These are phyloP conservation scores for Penicillium paradoxum DNA, from an alignment of 495 filamentous ascomycete genomes.

Conservation along the genomic window DNA sequence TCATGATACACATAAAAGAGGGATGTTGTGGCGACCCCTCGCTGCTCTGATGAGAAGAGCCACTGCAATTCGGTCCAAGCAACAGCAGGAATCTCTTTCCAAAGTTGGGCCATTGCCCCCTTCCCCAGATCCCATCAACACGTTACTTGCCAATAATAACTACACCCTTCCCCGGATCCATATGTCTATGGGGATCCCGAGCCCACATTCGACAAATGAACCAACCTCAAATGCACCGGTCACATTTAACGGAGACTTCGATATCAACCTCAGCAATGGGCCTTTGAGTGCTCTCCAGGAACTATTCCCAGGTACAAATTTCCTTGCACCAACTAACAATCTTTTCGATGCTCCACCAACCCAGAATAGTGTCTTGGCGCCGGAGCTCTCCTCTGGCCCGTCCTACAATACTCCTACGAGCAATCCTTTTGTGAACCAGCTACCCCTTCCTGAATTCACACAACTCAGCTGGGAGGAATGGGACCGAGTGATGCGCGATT, in stretches of 20 bases:
- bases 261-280: conserved; percentile 31
- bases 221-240: not conserved
- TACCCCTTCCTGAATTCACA: conserved; percentile 2
- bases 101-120: conserved; percentile 16
- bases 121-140: not conserved
- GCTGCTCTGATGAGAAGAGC: conserved; percentile 68
- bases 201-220: not conserved
- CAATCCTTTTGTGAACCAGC: conserved; percentile 14
- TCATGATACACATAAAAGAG: conserved; percentile 50
- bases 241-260: conserved; percentile 3
- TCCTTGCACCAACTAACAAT: conserved; percentile 10
- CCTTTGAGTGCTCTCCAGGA: conserved; percentile 24
- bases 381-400: conserved; percentile 1
- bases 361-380: conserved; percentile 3
- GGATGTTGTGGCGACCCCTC: conserved; percentile 70
- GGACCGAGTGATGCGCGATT: conserved; percentile 49
- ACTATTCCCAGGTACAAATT: conserved; percentile 32
- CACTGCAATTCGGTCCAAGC: conserved; percentile 27
- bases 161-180: conserved; percentile 17
- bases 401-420: conserved; percentile 10
- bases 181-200: conserved; percentile 4
- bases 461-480: conserved; percentile 41
- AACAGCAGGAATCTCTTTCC: conserved; percentile 26
- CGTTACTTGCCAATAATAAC: conserved; percentile 2
- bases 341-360: conserved; percentile 5